These are phyloP conservation scores for Nicotiana paniculata DNA, from an alignment of 257 asterid genomes.

Conservation along the genomic window DNA sequence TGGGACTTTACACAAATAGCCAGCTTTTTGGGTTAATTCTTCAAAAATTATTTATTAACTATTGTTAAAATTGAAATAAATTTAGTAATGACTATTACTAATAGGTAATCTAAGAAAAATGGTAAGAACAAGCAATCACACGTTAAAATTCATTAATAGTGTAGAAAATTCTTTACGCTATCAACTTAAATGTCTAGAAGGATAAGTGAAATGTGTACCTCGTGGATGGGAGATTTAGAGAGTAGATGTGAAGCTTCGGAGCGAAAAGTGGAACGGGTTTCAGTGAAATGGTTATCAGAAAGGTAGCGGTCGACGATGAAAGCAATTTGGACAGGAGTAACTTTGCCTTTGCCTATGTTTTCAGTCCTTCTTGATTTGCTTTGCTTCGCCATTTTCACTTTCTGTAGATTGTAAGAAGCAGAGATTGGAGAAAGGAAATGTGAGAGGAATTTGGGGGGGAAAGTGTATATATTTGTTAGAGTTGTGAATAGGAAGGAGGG, in stretches of 20 bases:
- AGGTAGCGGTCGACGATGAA: conserved; percentile 92
- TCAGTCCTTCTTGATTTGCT: conserved; percentile 33
- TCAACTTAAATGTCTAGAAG: too few relatives aligned
- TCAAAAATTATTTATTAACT: too few relatives aligned
- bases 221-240: conserved; percentile 70
- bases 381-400: conserved; percentile 49
- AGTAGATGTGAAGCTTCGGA: conserved; percentile 73
- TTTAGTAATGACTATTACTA: too few relatives aligned
- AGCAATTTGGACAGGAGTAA: conserved; percentile 77
- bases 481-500: not conserved
- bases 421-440: not conserved
- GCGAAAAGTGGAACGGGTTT: conserved; percentile 59
- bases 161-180: too few relatives aligned
- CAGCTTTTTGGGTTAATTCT: too few relatives aligned
- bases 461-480: not conserved
- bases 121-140: too few relatives aligned
- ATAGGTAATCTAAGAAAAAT: too few relatives aligned
- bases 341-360: conserved; percentile 65
- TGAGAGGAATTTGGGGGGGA: not conserved
- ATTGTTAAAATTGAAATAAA: too few relatives aligned
- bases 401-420: not conserved
- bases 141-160: too few relatives aligned
- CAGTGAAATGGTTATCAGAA: conserved; percentile 43
- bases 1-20: too few relatives aligned
- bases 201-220: conserved; percentile 25